Percentiles rank a stretch among this genome's conserved stretches.
Evolutionary conservation across 805 yeast genomes (phyloP).

Genomic region (Zygosaccharomyces pseudorouxii): DNA sequence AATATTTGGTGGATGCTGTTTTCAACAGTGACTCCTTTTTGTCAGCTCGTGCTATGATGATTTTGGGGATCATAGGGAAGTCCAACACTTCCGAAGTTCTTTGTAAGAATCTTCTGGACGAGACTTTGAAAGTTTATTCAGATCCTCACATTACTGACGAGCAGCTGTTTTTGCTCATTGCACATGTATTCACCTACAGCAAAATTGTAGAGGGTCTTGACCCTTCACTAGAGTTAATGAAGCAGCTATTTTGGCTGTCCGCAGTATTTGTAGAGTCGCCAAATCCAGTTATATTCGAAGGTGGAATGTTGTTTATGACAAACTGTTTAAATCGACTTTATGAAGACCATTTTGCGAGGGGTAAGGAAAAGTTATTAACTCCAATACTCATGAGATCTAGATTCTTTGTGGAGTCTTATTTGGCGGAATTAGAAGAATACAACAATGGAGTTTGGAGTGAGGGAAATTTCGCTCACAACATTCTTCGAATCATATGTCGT

Average conservation of each 20-base stretch:
- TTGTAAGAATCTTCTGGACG: slow-evolving; percentile 33
- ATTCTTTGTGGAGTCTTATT: slow-evolving; percentile 37
- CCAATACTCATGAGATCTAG: slow-evolving; percentile 32
- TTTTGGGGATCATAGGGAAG: slow-evolving; percentile 64
- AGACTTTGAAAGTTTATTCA: slow-evolving; percentile 36
- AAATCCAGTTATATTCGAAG: slow-evolving; percentile 37
- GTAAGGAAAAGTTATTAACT: slow-evolving; percentile 29
- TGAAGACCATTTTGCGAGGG: slow-evolving; percentile 31
- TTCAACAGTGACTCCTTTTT: slow-evolving; percentile 52
- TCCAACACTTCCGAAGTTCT: slow-evolving; percentile 57
- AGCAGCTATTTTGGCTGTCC: slow-evolving; percentile 39
- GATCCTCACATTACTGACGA: slow-evolving; percentile 34
- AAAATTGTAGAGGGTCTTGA: slow-evolving; percentile 39
- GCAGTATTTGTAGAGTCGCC: slow-evolving; percentile 33
- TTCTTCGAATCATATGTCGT: slow-evolving; percentile 46
- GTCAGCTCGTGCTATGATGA: slow-evolving; percentile 62
- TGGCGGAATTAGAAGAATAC: slow-evolving; percentile 42
- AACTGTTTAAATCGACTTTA: slow-evolving; percentile 35
- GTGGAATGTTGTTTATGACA: slow-evolving; percentile 38
- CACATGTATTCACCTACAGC: slow-evolving; percentile 40
- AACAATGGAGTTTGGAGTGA: slow-evolving; percentile 39
- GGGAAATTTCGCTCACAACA: slow-evolving; percentile 48
- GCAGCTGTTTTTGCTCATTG: slow-evolving; percentile 30
- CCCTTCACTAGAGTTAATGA: slow-evolving; percentile 30
- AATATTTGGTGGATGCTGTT: slow-evolving; percentile 58